Conservation (phyloP, 2,329 filamentous ascomycete genomes). For the Colletotrichum truncatum region DNA sequence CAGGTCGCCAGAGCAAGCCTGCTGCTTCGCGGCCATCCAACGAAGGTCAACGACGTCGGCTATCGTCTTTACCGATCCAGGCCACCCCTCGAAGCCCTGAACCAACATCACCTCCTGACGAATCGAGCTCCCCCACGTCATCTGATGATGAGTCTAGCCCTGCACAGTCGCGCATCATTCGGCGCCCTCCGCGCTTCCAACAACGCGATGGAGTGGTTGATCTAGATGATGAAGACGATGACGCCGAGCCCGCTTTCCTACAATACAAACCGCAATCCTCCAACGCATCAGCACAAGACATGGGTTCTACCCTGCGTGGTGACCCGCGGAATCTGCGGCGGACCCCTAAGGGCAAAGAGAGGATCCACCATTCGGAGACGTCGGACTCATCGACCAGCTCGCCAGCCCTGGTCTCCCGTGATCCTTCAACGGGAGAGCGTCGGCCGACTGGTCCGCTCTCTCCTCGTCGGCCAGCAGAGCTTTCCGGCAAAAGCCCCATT, state of each 20-base stretch:
- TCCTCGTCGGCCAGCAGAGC: slow-evolving; percentile 67
- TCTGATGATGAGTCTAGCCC: slow-evolving; percentile 61
- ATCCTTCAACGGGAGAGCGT: slow-evolving; percentile 41
- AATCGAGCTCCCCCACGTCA: slow-evolving; percentile 49
- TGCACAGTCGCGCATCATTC: slow-evolving; percentile 68
- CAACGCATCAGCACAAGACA: slow-evolving; percentile 51
- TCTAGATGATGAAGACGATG: slow-evolving; percentile 52
- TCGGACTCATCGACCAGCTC: slow-evolving; percentile 72
- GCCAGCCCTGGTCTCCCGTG: slow-evolving; percentile 46
- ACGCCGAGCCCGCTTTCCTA: slow-evolving; percentile 66
- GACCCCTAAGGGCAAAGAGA: slow-evolving; percentile 41
- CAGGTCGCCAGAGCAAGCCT: slow-evolving; percentile 39
- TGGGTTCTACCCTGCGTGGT: slow-evolving; percentile 62
- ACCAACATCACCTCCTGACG: slow-evolving; percentile 45
- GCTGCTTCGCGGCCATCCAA: slow-evolving; percentile 33
- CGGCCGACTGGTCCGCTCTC: slow-evolving; percentile 58
- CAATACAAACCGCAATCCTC: slow-evolving; percentile 51
- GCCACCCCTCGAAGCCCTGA: slow-evolving; percentile 34
- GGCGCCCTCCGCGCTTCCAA: slow-evolving; percentile 64
- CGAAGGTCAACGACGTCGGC: slow-evolving; percentile 47
- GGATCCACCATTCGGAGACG: slow-evolving; percentile 59
- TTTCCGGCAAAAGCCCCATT: slow-evolving; percentile 63
- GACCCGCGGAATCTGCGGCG: slow-evolving; percentile 48
- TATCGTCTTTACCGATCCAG: slow-evolving; percentile 56
- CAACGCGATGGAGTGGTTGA: slow-evolving; percentile 29